Base-by-base conservation (phyloP, 164 flowering plant genomes). In the Magnolia changhungtana region DNA sequence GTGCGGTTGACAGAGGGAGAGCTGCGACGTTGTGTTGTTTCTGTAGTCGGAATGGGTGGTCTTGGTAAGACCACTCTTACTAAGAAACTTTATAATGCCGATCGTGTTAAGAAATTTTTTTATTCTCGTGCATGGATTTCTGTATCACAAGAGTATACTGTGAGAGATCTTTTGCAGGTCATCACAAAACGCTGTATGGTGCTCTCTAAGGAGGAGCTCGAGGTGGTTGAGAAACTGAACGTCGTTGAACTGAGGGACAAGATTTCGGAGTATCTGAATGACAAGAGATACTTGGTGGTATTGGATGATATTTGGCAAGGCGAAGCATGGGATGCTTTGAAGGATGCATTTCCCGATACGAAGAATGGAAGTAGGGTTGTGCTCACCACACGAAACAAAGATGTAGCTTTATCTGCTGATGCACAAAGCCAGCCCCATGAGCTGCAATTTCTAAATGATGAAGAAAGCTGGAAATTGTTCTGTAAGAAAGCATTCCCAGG, bases 41-140 rank as follows among this genome's bases (percentile, higher is more conserved):
- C 82, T 18, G 76, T 82, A 13, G 74, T 83, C 75, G 81, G 6
- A 78, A 65, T 65, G 68, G 68, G 68, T 24, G 68, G 68, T 65
- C 20, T 65, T 3, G 76, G 76, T 20, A 74, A 83, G 71, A 83
- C 85, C 23, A 78, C 85, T 13, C 71, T 78, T 9, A 83, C 85
- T 24, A 78, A 75, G 29, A 83, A 78, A 76, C 49, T 81, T 3
- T 83, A 76, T n/a, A 55, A 55, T 11, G 18, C 16, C 18, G 73
- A 69, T 18, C 63, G 0, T 45, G 72, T 81, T 49, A 68, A 72
- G n/a, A 58, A 72, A 23, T 66, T 78, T 16, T 83, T 83, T 73
- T 21, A 55, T 63, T 21, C 4, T 19, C 72, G 69, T 13, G 80
- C 75, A 4, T 83, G 83, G 83, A 70, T 72, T n/a, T 27, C 19